Base-by-base conservation (phyloP, 2,329 filamentous ascomycete genomes). In the Alternaria solani region DNA sequence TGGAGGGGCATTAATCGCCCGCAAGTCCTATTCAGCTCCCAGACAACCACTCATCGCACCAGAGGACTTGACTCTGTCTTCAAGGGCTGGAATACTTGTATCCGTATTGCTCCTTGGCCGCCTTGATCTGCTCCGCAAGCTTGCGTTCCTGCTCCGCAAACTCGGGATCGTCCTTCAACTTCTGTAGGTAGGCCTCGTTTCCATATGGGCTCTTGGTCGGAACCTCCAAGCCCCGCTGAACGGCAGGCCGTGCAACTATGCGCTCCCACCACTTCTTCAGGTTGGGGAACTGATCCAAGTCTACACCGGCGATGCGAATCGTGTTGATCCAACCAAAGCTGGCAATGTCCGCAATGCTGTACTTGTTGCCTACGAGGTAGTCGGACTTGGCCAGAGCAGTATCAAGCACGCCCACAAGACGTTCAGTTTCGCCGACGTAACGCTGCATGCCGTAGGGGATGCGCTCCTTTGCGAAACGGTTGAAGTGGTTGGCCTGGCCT, bases 391-490 rank as follows among this genome's bases (percentile, higher is more conserved):
- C 73, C 48, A 83, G 77, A 34, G 79, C 79, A 32, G 68, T 75
- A 63, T 83, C 80, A 43, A 83, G 77, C 32, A 83, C 76, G 48
- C 81, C 81, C 41, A 77, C 80, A 12, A 83, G 76, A 32, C 81
- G 79, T 67, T 83, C 81, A 1, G 81, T 81, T 66, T 83, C 81
- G 65, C 81, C 80, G 4, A 80, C 78, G 68, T 82, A 83, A 38
- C 81, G 76, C 67, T 82, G 80, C 59, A 79, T 82, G 23, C 76
- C 78, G 62, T 82, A 82, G 5, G 78, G 67, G 57, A 82, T 82
- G 54, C 75, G 74, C 67, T 82, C 81, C 44, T 79, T 79, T 11
- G 80, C 75, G 23, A 80, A 73, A 38, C 81, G 76, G 62, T 78
- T 77, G 73, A 78, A 79, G 55, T 79, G 75, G 65, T 78, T 78